Conservation (phyloP, 108 stramenopile genomes). For the Nannochloropsis gaditana region DNA sequence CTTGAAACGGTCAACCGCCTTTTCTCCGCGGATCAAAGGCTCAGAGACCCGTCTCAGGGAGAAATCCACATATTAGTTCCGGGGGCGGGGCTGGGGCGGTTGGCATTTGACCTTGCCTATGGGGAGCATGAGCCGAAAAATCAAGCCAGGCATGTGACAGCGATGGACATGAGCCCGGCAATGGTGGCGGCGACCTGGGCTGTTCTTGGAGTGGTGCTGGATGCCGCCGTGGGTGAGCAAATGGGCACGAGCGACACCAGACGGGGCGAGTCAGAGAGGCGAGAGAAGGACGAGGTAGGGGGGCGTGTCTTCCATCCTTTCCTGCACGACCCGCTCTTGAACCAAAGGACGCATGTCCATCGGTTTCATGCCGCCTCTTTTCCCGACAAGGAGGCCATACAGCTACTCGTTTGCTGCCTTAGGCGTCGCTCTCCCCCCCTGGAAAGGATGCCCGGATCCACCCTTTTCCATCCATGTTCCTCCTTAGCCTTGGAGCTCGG, state of each 20-base stretch:
- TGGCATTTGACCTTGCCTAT: conserved; percentile 20
- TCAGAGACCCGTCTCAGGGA: not conserved
- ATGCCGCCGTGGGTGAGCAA: too few species aligned
- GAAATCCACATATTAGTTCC: not conserved
- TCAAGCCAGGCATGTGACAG: not conserved
- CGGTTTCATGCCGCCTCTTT: not conserved
- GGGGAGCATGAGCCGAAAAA: not conserved
- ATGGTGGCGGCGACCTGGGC: not conserved
- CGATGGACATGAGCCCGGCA: not conserved
- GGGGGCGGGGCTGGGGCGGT: conserved; percentile 14
- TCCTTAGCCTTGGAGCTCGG: not conserved
- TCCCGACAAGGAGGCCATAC: not conserved
- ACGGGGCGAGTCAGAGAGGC: not conserved
- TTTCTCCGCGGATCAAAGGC: not conserved
- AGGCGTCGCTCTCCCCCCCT: not conserved
- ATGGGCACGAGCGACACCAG: not conserved
- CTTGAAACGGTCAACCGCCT: not conserved
- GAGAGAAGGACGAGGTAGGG: not conserved
- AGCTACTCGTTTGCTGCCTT: not conserved
- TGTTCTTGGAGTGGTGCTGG: not conserved
- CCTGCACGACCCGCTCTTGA: not conserved
- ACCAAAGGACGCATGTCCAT: not conserved
- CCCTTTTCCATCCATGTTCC: not conserved
- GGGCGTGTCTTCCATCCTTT: not conserved
- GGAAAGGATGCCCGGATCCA: too few species aligned